These are phyloP conservation scores for Tolypocladium tropicale DNA, from an alignment of 2,329 filamentous ascomycete species.

Conservation along the genomic window DNA sequence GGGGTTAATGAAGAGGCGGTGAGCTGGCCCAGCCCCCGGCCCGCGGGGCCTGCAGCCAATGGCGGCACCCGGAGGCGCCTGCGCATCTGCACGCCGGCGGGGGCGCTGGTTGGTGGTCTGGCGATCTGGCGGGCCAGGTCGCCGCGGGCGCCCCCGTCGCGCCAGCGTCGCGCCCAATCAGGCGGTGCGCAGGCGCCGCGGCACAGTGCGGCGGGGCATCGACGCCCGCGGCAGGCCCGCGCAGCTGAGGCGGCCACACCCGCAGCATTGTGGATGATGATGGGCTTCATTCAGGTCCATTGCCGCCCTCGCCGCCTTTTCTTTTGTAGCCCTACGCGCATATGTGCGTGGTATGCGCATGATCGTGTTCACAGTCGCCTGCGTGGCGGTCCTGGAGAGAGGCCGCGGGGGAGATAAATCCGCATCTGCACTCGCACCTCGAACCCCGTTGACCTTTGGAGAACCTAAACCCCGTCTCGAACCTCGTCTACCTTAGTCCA, in stretches of 20 bases:
- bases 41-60: conserved; percentile 23
- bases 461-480: too few relatives aligned
- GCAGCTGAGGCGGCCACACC: not conserved
- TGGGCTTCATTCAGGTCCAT: too few relatives aligned
- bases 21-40: conserved; percentile 23
- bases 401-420: too few relatives aligned
- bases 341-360: not conserved
- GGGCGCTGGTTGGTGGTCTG: conserved; percentile 9
- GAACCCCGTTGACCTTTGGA: too few relatives aligned
- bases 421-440: too few relatives aligned
- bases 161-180: conserved; percentile 4
- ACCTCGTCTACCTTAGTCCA: too few relatives aligned
- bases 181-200: not conserved
- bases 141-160: conserved; percentile 3
- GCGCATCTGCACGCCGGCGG: conserved; percentile 17
- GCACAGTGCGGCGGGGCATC: conserved; percentile 1
- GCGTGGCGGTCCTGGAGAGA: not conserved
- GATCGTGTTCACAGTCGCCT: not conserved
- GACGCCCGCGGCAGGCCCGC: not conserved
- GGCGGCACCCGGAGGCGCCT: conserved; percentile 17
- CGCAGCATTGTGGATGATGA: too few relatives aligned
- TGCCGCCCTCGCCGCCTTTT: not conserved
- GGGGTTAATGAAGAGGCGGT: conserved; percentile 25
- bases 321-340: not conserved
- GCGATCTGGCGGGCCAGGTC: conserved; percentile 13